phyloP scores from a whole-genome alignment of 257 asterid species.

The Catharanthus roseus region DNA sequence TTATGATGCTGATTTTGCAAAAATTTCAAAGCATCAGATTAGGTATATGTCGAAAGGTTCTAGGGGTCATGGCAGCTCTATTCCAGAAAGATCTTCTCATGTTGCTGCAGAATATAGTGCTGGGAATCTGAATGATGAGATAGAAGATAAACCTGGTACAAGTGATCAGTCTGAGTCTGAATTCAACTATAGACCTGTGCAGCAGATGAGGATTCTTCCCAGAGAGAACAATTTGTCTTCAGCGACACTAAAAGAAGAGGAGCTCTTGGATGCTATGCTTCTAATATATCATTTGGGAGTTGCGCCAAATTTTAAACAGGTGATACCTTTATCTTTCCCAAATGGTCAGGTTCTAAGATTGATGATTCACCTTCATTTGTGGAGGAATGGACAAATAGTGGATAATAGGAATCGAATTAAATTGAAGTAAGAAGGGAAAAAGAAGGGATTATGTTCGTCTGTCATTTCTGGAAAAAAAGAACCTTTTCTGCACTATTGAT shows the following conservation, averaged over 20 bases:
- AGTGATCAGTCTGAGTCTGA: conserved; percentile 83
- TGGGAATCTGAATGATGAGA: conserved; percentile 71
- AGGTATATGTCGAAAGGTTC: conserved; percentile 49
- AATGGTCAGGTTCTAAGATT: not conserved
- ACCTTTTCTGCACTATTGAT: not conserved
- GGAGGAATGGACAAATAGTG: not conserved
- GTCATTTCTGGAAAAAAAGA: not conserved
- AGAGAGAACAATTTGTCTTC: conserved; percentile 56
- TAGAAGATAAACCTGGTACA: conserved; percentile 83
- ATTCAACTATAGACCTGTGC: conserved; percentile 67
- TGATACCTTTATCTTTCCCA: conserved; percentile 16
- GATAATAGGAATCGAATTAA: not conserved
- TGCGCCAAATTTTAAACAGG: conserved; percentile 98
- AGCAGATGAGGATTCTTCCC: conserved; percentile 54
- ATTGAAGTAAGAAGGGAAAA: not conserved
- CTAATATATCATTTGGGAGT: conserved; percentile 86
- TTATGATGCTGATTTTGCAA: conserved; percentile 57
- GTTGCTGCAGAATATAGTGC: conserved; percentile 74
- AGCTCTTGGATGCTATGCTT: conserved; percentile 92
- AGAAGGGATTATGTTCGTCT: not conserved
- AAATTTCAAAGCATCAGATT: conserved; percentile 44
- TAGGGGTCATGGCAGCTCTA: conserved; percentile 72
- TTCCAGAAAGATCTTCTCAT: conserved; percentile 72
- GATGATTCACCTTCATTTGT: not conserved
- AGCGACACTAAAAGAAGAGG: conserved; percentile 85